Evolutionary conservation across 1,139 yeast species (phyloP).

Genomic region (Sugiyamaella pinicola): DNA sequence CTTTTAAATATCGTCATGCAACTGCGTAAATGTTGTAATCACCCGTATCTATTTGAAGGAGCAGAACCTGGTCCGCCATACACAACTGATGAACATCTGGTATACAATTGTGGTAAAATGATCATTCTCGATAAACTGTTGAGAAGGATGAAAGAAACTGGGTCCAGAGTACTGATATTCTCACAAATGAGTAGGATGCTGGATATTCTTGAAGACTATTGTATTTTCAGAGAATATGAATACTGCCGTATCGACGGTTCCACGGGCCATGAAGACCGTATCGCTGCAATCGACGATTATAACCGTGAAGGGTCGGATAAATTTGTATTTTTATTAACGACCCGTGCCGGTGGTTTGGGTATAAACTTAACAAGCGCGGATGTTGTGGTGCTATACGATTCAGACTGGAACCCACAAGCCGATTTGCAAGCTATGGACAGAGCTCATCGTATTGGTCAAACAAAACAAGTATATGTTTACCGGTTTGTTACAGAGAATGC

Average conservation of each 20-base stretch:
- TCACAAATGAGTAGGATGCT: constrained; percentile 93
- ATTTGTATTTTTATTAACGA: constrained; percentile 83
- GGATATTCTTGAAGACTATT: constrained; percentile 92
- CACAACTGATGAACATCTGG: constrained; percentile 93
- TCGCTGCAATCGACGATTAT: constrained; percentile 89
- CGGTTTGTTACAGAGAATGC: constrained; percentile 95
- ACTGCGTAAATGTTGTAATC: constrained; percentile 92
- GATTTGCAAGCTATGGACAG: constrained; percentile 99
- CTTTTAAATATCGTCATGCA: constrained; percentile 95
- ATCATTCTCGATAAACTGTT: constrained; percentile 81
- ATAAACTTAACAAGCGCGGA: constrained; percentile 93
- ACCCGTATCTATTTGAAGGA: constrained; percentile 94
- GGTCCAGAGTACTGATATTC: constrained; percentile 88
- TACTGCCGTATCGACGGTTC: constrained; percentile 96
- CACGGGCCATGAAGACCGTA: constrained; percentile 91
- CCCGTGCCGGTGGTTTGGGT: constrained; percentile 98
- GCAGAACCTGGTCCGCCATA: constrained; percentile 99
- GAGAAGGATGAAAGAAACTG: constrained; percentile 69
- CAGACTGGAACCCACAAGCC: constrained; percentile 99
- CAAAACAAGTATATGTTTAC: constrained; percentile 89
- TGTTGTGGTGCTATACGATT: constrained; percentile 83
- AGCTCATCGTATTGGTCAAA: constrained; percentile 97
- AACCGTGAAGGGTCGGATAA: constrained; percentile 81
- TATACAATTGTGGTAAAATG: constrained; percentile 88
- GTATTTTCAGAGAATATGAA: constrained; percentile 78